Percentiles rank a stretch among this genome's conserved stretches.
Conservation (phyloP, 768 basidiomycete species). For the Lactifluus pinguis region DNA sequence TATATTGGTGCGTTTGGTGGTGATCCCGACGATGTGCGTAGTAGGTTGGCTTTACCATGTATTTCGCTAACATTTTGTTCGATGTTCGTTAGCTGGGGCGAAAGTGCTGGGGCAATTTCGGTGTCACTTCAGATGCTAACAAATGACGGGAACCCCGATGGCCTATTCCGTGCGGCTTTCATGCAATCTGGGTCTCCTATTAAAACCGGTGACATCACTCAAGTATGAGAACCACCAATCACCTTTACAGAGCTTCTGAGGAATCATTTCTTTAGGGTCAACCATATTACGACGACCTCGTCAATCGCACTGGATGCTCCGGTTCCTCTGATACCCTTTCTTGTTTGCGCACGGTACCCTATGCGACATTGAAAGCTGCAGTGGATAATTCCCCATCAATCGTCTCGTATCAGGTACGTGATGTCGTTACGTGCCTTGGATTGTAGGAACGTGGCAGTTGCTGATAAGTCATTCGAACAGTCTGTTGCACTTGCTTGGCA, state of each 20-base stretch:
- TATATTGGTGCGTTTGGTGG: constrained; percentile 50
- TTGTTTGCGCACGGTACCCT: constrained; percentile 29
- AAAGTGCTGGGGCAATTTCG: constrained; percentile 45
- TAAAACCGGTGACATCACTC: constrained; percentile 25
- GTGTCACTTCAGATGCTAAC: constrained; percentile 35
- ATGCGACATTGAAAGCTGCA: constrained; percentile 24
- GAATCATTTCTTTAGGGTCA: constrained; percentile 21
- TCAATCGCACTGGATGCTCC: constrained; percentile 29
- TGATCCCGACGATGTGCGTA: no score
- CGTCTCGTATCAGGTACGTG: constrained; percentile 26
- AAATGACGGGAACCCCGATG: constrained; percentile 29
- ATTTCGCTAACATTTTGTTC: background rate
- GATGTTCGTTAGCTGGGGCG: background rate
- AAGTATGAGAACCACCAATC: constrained; percentile 26
- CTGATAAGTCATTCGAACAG: background rate
- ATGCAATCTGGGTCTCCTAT: constrained; percentile 29
- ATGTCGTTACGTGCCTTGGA: background rate
- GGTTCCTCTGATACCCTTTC: constrained; percentile 9
- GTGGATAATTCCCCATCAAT: constrained; percentile 26
- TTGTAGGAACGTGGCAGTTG: background rate
- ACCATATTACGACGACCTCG: constrained; percentile 34
- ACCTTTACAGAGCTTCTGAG: background rate
- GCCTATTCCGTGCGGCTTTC: constrained; percentile 25
- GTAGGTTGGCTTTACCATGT: constrained; percentile 26
- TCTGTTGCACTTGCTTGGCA: constrained; percentile 29